These are phyloP conservation scores for Pestalotiopsis sp. DNA, from an alignment of 2,329 filamentous ascomycete species.

Conservation along the genomic window DNA sequence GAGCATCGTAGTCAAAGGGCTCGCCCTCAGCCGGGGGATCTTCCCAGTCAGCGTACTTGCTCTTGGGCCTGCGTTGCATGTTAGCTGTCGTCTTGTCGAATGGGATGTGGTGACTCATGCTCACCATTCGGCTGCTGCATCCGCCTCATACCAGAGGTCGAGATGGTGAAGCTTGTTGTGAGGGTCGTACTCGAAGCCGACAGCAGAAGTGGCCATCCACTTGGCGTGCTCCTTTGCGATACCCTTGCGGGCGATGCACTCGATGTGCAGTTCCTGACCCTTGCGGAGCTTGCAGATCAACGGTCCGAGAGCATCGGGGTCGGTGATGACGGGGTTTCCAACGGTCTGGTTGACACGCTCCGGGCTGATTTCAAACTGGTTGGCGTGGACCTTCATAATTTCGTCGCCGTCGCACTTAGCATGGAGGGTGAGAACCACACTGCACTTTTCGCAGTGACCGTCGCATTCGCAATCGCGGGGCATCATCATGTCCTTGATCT, in stretches of 20 bases:
- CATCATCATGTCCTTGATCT: constrained; percentile 81
- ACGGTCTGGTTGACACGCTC: constrained; percentile 73
- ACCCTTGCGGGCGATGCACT: constrained; percentile 95
- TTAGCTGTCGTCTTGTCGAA: constrained; percentile 21
- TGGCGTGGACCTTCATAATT: constrained; percentile 91
- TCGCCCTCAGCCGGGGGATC: constrained; percentile 80
- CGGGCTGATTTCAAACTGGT: constrained; percentile 77
- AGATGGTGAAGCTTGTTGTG: constrained; percentile 93
- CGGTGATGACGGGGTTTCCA: constrained; percentile 81
- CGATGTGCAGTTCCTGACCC: constrained; percentile 87
- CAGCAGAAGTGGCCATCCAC: constrained; percentile 89
- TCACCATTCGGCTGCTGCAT: constrained; percentile 83
- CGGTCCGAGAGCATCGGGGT: constrained; percentile 78
- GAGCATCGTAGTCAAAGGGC: constrained; percentile 87
- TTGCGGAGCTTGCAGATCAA: constrained; percentile 89
- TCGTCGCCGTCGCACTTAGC: constrained; percentile 84
- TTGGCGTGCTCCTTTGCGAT: constrained; percentile 99
- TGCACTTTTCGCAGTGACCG: constrained; percentile 90
- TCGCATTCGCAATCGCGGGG: constrained; percentile 96
- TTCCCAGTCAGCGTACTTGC: constrained; percentile 78
- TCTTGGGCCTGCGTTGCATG: constrained; percentile 67
- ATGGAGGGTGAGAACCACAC: constrained; percentile 80
- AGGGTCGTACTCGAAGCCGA: constrained; percentile 97
- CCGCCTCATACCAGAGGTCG: constrained; percentile 93
- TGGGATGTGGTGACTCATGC: constrained; percentile 25